Evolutionary conservation across 1,284 basidiomycete species (phyloP), one percentile per base, ranked within the genome.

Genomic region (Irpex sp.): DNA sequence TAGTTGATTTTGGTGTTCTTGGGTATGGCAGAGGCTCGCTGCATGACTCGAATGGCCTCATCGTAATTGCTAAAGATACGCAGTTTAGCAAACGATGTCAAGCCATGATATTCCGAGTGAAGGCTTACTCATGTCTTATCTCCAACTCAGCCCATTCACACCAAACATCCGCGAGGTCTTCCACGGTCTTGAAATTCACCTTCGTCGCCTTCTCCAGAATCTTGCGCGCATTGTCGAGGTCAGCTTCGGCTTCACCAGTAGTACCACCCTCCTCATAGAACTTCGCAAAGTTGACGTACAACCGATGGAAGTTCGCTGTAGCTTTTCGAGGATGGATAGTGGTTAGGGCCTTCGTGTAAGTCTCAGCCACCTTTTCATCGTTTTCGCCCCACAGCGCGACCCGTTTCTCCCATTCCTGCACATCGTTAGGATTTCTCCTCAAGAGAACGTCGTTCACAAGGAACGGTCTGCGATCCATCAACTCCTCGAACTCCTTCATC

Each of bases 121-220:
- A n/a, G n/a, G 84, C 92, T 71, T 75, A 95, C 94, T 95, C 95
- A 57, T 97, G 92, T 43, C 97, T 86, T 56, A 99, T 82, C 75
- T 99, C 97, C 91, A 99, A 90, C 77, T 99, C 97, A 7, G 97
- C 90, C 97, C 97, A 99, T 75, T 98, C 95, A 74, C 95, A 97
- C 97, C 97, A 99, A 13, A 98, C 86, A 76, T 99, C 97, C 0
- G 97, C 97, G 36, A 99, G 83, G 72, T 99, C 97, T 74, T 99
- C 97, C 4, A 99, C 96, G n/a, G 87, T 81, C 75, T 91, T 94
- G 82, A 95, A 98, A 68, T 93, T 93, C 51, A 98, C 88, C 68
- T 94, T 94, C 1, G 92, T 90, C 0, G 88, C 96, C 74, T 93
- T 95, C 72, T 98, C 95, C 21, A 98, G 81, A 50, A 99, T 92